phyloP scores from a whole-genome alignment of 2,329 filamentous ascomycete species.

The Aschersonia sp. region DNA sequence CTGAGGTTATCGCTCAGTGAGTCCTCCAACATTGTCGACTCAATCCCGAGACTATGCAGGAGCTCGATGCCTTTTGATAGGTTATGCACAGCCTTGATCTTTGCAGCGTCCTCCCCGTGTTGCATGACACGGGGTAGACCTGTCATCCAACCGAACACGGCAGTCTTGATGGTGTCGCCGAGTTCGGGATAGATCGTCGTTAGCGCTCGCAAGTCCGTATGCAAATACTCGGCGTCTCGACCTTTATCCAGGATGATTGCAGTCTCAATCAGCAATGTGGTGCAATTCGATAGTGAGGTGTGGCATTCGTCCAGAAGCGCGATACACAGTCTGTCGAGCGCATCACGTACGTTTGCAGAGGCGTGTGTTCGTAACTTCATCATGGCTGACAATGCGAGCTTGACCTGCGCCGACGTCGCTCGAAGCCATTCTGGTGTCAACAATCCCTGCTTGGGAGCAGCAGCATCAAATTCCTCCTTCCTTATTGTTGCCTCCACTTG shows the following conservation, averaged over 20 bases:
- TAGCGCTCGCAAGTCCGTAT: constrained; percentile 44
- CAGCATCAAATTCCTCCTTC: constrained; percentile 2
- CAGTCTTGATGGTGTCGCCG: constrained; percentile 49
- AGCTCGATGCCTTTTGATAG: constrained; percentile 60
- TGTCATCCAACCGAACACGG: constrained; percentile 66
- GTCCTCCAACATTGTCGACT: constrained; percentile 52
- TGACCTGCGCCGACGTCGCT: constrained; percentile 68
- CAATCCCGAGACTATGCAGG: constrained; percentile 45
- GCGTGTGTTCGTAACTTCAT: constrained; percentile 61
- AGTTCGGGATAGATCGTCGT: constrained; percentile 47
- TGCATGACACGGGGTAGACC: constrained; percentile 75
- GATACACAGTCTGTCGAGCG: constrained; percentile 58
- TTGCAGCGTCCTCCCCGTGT: constrained; percentile 64
- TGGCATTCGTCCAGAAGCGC: constrained; percentile 67
- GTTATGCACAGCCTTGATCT: constrained; percentile 57
- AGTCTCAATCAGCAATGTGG: constrained; percentile 64
- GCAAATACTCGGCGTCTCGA: constrained; percentile 25
- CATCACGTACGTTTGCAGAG: constrained; percentile 50
- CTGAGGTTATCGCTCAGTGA: constrained; percentile 54
- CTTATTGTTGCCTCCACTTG: constrained; percentile 14
- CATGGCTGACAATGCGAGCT: constrained; percentile 65
- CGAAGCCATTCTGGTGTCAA: constrained; percentile 53
- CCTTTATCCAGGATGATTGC: constrained; percentile 52
- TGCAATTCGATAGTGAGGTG: constrained; percentile 52
- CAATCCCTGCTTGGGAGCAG: constrained; percentile 16